These are phyloP conservation scores for Xanthoparmelia taractica DNA, from an alignment of 495 filamentous ascomycete species.

Conservation along the genomic window DNA sequence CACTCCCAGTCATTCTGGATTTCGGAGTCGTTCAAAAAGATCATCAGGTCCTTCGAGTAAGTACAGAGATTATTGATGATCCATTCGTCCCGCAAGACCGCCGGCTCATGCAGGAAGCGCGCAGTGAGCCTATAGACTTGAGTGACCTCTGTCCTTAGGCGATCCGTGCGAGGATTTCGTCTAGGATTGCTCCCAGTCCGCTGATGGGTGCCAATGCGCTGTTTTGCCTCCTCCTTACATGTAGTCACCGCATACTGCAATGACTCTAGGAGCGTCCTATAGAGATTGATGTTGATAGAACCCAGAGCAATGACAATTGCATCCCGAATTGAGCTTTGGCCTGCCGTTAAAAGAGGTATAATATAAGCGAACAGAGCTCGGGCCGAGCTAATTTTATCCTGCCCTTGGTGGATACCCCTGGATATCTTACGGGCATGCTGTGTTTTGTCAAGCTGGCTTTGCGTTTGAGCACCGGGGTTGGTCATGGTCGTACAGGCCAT, in stretches of 20 bases:
- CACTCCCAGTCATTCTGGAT: slow-evolving; percentile 96
- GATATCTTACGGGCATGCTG: slow-evolving; percentile 83
- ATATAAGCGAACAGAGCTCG: slow-evolving; percentile 81
- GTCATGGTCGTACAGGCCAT: slow-evolving; percentile 95
- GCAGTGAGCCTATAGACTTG: slow-evolving; percentile 93
- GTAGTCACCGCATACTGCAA: slow-evolving; percentile 71
- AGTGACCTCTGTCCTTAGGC: slow-evolving; percentile 86
- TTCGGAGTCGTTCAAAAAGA: slow-evolving; percentile 87
- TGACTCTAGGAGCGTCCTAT: slow-evolving; percentile 83
- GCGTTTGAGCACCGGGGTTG: slow-evolving; percentile 64
- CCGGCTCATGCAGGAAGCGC: slow-evolving; percentile 72
- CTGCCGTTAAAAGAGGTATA: slow-evolving; percentile 74
- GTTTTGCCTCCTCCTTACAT: slow-evolving; percentile 82
- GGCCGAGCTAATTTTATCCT: slow-evolving; percentile 77
- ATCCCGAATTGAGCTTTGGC: slow-evolving; percentile 68
- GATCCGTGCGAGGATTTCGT: slow-evolving; percentile 70
- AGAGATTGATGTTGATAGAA: slow-evolving; percentile 93
- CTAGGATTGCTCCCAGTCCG: slow-evolving; percentile 59
- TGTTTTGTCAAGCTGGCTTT: slow-evolving; percentile 48
- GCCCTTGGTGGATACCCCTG: slow-evolving; percentile 52
- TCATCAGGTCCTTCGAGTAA: slow-evolving; percentile 84
- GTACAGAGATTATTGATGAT: slow-evolving; percentile 80
- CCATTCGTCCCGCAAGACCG: slow-evolving; percentile 85
- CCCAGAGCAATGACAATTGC: slow-evolving; percentile 89
- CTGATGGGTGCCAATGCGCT: slow-evolving; percentile 70